phyloP scores from a whole-genome alignment of 148 eudicot species.

The Nepenthes gracilis region DNA sequence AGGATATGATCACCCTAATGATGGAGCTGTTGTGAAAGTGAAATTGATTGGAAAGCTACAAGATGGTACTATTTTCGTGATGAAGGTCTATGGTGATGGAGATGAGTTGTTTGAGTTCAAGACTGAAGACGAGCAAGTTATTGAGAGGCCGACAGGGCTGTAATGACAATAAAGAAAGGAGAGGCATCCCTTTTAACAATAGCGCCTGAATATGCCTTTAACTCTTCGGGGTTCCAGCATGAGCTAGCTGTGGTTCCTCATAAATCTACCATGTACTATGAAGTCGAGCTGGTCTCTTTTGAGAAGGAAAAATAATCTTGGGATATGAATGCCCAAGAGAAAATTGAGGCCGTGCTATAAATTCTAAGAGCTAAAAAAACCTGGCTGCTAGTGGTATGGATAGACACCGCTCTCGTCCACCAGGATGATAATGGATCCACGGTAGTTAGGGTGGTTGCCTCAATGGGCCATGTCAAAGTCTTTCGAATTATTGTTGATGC shows the following conservation, averaged over 20 bases:
- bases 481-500: too few species aligned
- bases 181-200: conserved; percentile 50
- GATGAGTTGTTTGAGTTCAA: conserved; percentile 60
- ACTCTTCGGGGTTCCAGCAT: conserved; percentile 49
- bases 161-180: conserved; percentile 78
- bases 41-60: conserved; percentile 68
- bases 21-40: conserved; percentile 76
- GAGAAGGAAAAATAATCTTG: too few species aligned
- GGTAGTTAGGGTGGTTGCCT: too few species aligned
- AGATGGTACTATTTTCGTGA: conserved; percentile 61
- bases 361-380: too few species aligned
- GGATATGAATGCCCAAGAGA: too few species aligned
- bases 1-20: conserved; percentile 77
- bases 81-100: conserved; percentile 53
- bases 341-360: too few species aligned
- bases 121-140: conserved; percentile 82
- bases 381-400: too few species aligned
- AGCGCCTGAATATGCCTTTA: conserved; percentile 59
- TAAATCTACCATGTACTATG: conserved; percentile 52
- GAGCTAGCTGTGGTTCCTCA: conserved; percentile 65
- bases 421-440: too few species aligned
- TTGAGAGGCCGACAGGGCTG: conserved; percentile 70
- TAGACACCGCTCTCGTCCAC: too few species aligned
- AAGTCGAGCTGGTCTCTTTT: conserved; percentile 68
- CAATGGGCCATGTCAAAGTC: too few species aligned